A percentile compares a stretch with the other conserved stretches of the same genome.
phyloP scores from a whole-genome alignment of 495 filamentous ascomycete genomes.

The Tuber indicum region DNA sequence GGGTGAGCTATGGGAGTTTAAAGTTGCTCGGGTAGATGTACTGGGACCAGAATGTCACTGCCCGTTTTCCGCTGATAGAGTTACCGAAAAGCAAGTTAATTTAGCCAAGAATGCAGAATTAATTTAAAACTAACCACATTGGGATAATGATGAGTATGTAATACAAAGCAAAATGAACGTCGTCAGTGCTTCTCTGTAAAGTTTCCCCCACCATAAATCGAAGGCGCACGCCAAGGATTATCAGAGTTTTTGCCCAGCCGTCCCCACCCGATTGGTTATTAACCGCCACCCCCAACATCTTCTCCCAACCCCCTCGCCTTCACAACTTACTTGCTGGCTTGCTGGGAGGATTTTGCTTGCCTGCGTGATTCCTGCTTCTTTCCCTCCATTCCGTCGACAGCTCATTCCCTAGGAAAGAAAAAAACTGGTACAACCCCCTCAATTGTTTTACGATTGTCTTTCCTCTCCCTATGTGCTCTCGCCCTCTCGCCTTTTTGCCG shows the following conservation, averaged over 20 bases:
- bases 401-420: background rate
- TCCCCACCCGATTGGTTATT: conserved; percentile 2
- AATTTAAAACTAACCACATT: background rate
- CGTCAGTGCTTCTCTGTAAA: background rate
- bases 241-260: background rate
- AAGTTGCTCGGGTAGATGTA: too few species aligned
- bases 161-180: background rate
- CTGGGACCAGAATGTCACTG: background rate
- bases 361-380: background rate
- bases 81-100: background rate
- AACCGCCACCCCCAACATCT: background rate
- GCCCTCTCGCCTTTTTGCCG: background rate
- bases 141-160: background rate
- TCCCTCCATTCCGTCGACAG: background rate
- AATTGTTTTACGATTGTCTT: background rate
- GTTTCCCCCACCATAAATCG: background rate
- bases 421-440: background rate
- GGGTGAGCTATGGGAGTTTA: background rate
- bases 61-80: background rate
- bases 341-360: background rate
- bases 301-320: background rate
- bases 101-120: background rate
- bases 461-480: background rate
- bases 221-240: background rate
- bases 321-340: background rate